Conservation (phyloP, 495 filamentous ascomycete species). For the Neurospora sp. region DNA sequence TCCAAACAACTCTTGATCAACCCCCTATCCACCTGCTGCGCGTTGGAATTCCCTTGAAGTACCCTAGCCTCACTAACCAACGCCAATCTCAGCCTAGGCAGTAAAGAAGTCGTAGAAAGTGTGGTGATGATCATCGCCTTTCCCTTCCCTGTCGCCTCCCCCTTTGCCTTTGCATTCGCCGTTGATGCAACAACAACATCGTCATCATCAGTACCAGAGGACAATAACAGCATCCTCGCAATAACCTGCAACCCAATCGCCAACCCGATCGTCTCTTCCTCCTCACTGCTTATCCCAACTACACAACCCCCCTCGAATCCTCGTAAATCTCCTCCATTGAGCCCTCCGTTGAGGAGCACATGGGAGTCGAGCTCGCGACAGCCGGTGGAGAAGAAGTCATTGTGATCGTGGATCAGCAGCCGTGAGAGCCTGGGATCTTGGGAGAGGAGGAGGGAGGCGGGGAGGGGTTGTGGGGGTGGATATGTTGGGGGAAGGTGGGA, state of each 20-base stretch:
- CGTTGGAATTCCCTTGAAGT: conserved; percentile 2
- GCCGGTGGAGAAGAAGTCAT: conserved; percentile 22
- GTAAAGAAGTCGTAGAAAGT: conserved; percentile 17
- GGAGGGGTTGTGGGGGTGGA: neutral
- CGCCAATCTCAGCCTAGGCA: conserved; percentile 24
- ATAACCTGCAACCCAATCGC: conserved; percentile 18
- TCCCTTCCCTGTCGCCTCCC: too few species aligned
- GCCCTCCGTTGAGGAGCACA: conserved; percentile 23
- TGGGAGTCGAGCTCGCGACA: conserved; percentile 36
- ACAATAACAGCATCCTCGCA: neutral
- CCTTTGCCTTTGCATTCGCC: neutral
- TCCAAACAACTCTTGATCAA: conserved; percentile 32
- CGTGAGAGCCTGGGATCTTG: neutral
- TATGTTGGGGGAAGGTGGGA: neutral
- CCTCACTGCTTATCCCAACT: conserved; percentile 39
- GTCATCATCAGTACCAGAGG: neutral
- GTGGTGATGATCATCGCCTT: conserved; percentile 27
- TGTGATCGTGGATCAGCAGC: conserved; percentile 3
- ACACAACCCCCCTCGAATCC: conserved; percentile 23
- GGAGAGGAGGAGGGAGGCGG: neutral
- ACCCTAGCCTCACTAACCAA: conserved; percentile 19
- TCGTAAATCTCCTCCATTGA: neutral
- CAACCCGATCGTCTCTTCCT: conserved; percentile 26
- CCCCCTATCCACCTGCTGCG: neutral
- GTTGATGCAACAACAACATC: too few species aligned